Conservation (phyloP, 345 rosid genomes). For the Hibiscus trionum region DNA sequence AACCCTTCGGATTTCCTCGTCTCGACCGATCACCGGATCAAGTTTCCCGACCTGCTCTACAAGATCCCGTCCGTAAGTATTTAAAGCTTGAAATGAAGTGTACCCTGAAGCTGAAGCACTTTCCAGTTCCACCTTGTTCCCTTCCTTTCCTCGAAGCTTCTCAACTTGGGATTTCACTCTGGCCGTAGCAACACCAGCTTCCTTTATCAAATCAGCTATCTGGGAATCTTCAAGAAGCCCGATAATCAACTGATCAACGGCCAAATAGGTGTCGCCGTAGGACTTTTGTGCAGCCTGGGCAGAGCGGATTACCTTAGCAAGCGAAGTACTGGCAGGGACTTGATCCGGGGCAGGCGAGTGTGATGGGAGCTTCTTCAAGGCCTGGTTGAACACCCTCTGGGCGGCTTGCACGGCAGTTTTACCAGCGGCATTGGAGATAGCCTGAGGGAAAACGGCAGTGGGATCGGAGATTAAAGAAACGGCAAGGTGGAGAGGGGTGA, state of each 20-base stretch:
- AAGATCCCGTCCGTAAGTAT: constrained; percentile 85
- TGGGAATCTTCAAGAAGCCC: constrained; percentile 90
- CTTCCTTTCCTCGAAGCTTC: constrained; percentile 83
- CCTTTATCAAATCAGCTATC: constrained; percentile 54
- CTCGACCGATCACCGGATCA: constrained; percentile 87
- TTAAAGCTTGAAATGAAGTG: constrained; percentile 65
- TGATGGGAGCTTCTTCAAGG: constrained; percentile 68
- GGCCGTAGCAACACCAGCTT: constrained; percentile 50
- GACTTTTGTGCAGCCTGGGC: constrained; percentile 73
- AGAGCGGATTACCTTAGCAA: constrained; percentile 59
- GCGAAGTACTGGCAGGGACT: constrained; percentile 60
- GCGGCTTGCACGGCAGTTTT: constrained; percentile 52
- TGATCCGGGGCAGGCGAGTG: constrained; percentile 79
- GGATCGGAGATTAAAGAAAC: constrained; percentile 62
- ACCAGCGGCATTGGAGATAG: constrained; percentile 45
- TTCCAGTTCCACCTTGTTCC: constrained; percentile 83
- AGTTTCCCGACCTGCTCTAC: constrained; percentile 93
- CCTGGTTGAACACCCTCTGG: constrained; percentile 60
- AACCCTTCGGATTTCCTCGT: constrained; percentile 80
- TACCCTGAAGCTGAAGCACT: constrained; percentile 89
- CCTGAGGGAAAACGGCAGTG: constrained; percentile 58
- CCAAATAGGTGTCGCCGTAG: constrained; percentile 58
- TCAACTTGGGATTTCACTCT: constrained; percentile 67
- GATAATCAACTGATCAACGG: constrained; percentile 68
- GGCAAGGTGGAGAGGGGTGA: constrained; percentile 86